Percentiles rank a stretch among this genome's conserved stretches.
Conservation (phyloP, 2,329 filamentous ascomycete genomes). For the Xenoacremonium recifei region DNA sequence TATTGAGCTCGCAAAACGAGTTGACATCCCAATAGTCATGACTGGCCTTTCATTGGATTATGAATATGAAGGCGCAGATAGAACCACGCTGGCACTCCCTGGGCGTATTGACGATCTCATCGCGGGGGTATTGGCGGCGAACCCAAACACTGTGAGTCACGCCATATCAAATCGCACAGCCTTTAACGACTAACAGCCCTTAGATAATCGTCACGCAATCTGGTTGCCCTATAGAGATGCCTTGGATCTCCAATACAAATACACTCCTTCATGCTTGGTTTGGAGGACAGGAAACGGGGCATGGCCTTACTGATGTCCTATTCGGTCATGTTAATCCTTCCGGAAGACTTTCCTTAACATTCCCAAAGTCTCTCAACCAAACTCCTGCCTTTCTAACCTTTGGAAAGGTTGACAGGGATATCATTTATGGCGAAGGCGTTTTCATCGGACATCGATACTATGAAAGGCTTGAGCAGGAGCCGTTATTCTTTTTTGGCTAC, state of each 20-base stretch:
- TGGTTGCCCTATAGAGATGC: conserved; percentile 16
- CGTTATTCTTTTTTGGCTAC: conserved; percentile 35
- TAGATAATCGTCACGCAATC: conserved; percentile 15
- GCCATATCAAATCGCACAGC: too few species aligned
- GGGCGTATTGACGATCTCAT: conserved; percentile 12
- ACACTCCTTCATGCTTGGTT: conserved; percentile 15
- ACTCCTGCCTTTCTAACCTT: too few species aligned
- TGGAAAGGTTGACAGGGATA: too few species aligned
- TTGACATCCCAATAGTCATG: conserved; percentile 14
- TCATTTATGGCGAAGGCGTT: conserved; percentile 67
- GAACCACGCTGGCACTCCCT: conserved; percentile 14
- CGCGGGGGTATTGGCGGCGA: conserved; percentile 9
- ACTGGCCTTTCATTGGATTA: conserved; percentile 13
- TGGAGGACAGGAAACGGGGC: conserved; percentile 16
- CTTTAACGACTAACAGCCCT: too few species aligned
- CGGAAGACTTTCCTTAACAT: too few species aligned
- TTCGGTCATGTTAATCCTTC: conserved; percentile 16
- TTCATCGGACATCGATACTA: conserved; percentile 71
- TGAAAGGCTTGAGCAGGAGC: conserved; percentile 55
- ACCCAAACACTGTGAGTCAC: conserved; percentile 13
- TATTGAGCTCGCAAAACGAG: conserved; percentile 8
- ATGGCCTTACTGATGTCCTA: conserved; percentile 16
- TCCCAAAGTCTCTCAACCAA: too few species aligned
- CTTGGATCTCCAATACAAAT: conserved; percentile 11
- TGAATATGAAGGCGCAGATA: conserved; percentile 15